Evolutionary conservation across 179 eudicot genomes (phyloP), one percentile per base, ranked within the genome.

Genomic region (Spergularia azorica): DNA sequence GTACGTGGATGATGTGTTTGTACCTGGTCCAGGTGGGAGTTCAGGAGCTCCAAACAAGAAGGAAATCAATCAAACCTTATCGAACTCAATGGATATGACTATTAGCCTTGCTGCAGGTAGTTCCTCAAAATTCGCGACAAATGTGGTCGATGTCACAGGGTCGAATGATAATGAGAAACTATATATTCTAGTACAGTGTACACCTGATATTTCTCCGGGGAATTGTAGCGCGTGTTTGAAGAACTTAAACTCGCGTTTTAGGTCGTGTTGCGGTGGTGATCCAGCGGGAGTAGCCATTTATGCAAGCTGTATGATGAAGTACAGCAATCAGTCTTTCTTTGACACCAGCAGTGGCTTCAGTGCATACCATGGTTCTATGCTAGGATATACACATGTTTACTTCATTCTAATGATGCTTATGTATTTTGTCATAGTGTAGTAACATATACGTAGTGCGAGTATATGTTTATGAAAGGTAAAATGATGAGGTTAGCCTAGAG

Each of bases 151-250:
- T 6, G 75, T 77, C 17, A 6, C 18, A 1, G 75, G 69, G 14
- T 56, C 73, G 18, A 1, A 20, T 1, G 32, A 60, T 6, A 11
- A 39, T 32, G 76, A 77, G 51, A 70, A 70, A 36, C 21, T 70
- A 48, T 77, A 77, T 61, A 17, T 50, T 1, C 60, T 77, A 39
- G 70, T 50, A 32, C 80, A 77, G 12, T 77, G 80, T 18, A 77
- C 75, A 70, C 76, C 75, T 5, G 70, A 77, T 32, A 51, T 77
- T 15, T 61, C 75, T 0, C 6, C 70, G 7, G 15, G 17, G 16
- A 70, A 77, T 62, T 77, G 76, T 60, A 70, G 80, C 39, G 62
- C 18, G 9, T 77, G 80, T 54, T 77, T 77, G 51, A 48, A 36
- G 70, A 51, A 48, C 3, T 3, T 63, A 3, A 43, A 67, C 62